Evolutionary conservation across 768 basidiomycete species (phyloP).

Genomic region (Boletus coccyginus): DNA sequence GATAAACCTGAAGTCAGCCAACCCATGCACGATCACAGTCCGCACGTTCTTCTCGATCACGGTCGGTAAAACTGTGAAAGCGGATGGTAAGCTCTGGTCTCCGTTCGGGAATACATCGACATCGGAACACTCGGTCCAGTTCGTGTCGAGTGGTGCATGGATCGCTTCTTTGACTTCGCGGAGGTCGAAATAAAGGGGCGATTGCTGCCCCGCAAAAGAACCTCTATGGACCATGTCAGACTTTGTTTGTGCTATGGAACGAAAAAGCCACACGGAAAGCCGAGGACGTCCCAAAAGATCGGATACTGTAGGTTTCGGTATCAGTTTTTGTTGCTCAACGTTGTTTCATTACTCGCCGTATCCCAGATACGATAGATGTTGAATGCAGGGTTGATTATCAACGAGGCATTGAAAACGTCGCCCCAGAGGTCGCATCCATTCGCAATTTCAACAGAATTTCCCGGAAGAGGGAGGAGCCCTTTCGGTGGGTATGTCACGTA

Average conservation of each 20-base stretch:
- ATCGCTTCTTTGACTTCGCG: constrained; percentile 62
- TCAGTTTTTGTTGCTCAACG: neutral
- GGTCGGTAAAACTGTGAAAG: constrained; percentile 63
- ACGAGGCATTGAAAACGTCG: constrained; percentile 57
- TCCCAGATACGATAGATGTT: constrained; percentile 78
- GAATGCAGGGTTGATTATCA: constrained; percentile 70
- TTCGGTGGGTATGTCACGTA: constrained; percentile 66
- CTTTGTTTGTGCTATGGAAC: neutral
- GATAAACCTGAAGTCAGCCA: constrained; percentile 71
- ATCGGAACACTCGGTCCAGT: constrained; percentile 64
- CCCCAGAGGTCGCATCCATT: constrained; percentile 68
- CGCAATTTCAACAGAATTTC: constrained; percentile 44
- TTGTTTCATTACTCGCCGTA: constrained; percentile 36
- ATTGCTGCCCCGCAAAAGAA: constrained; percentile 52
- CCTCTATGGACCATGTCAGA: constrained; percentile 38
- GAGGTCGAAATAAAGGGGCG: constrained; percentile 70
- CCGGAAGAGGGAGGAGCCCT: constrained; percentile 66
- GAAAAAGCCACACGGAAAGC: constrained; percentile 58
- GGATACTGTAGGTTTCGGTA: constrained; percentile 40
- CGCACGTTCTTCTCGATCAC: constrained; percentile 75
- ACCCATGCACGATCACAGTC: constrained; percentile 67
- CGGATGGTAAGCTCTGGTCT: constrained; percentile 60
- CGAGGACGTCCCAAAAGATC: constrained; percentile 75
- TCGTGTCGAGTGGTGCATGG: constrained; percentile 60
- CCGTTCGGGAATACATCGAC: constrained; percentile 58